phyloP scores from a whole-genome alignment of 768 basidiomycete species.

The Leccinum obscurum region DNA sequence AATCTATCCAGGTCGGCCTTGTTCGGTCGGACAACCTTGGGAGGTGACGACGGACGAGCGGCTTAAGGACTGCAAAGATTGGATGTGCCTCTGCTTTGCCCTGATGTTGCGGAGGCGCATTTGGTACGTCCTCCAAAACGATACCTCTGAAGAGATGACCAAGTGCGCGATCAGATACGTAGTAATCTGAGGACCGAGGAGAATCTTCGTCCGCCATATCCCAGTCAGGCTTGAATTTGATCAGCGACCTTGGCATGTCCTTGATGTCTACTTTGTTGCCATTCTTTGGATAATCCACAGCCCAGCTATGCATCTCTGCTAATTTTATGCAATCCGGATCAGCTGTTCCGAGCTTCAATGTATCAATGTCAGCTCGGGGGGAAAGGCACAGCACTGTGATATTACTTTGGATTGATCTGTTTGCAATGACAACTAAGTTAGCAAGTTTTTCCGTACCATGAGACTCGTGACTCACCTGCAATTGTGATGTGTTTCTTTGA shows the following conservation, averaged over 20 bases:
- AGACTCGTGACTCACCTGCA: constrained; percentile 49
- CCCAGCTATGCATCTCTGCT: constrained; percentile 58
- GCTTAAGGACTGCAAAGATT: constrained; percentile 22
- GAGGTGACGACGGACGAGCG: constrained; percentile 25
- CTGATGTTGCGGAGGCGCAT: constrained; percentile 11
- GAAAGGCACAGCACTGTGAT: not conserved
- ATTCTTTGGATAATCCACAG: constrained; percentile 82
- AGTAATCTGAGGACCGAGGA: constrained; percentile 63
- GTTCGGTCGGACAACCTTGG: not conserved
- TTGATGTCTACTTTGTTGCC: constrained; percentile 63
- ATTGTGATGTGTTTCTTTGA: constrained; percentile 68
- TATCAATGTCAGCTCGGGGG: constrained; percentile 4
- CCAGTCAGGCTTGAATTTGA: constrained; percentile 80
- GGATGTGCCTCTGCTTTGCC: constrained; percentile 34
- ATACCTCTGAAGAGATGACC: constrained; percentile 72
- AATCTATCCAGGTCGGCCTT: constrained; percentile 14
- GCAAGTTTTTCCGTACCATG: not conserved
- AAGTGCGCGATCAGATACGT: constrained; percentile 67
- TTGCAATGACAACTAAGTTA: not conserved
- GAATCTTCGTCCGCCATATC: constrained; percentile 57
- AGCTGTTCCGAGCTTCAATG: constrained; percentile 54
- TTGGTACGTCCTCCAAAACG: constrained; percentile 38
- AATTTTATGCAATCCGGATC: constrained; percentile 58
- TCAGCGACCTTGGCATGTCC: constrained; percentile 53
- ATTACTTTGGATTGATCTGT: constrained; percentile 70